Conservation (phyloP, 768 basidiomycete genomes). For the Imleria badia region DNA sequence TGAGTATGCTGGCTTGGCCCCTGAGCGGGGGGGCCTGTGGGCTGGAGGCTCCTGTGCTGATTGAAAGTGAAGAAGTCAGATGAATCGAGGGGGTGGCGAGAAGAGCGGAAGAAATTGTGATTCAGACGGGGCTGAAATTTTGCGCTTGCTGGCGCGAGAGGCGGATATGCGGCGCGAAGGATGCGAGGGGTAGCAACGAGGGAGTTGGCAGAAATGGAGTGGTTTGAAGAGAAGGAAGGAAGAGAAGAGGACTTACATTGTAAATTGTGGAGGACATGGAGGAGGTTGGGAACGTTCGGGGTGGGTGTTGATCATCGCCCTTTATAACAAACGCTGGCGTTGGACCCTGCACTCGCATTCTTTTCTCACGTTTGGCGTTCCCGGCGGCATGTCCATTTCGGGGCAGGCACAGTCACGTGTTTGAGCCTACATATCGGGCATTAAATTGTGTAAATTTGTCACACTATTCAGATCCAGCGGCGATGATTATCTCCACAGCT, state of each 20-base stretch:
- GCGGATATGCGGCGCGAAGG: not conserved
- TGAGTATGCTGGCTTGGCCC: slow-evolving; percentile 41
- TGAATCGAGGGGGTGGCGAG: not conserved
- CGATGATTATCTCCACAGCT: slow-evolving; percentile 18
- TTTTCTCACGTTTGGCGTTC: slow-evolving; percentile 37
- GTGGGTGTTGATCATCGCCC: slow-evolving; percentile 40
- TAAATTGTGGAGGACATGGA: slow-evolving; percentile 40
- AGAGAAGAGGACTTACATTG: slow-evolving; percentile 31
- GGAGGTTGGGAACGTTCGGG: slow-evolving; percentile 37
- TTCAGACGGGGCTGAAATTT: slow-evolving; percentile 23
- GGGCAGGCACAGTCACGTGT: slow-evolving; percentile 35
- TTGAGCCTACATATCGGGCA: slow-evolving; percentile 11
- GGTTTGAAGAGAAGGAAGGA: not conserved
- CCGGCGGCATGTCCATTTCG: slow-evolving; percentile 35
- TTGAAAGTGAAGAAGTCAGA: slow-evolving; percentile 18
- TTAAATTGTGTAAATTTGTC: slow-evolving; percentile 16
- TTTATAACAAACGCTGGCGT: slow-evolving; percentile 37
- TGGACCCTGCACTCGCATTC: slow-evolving; percentile 34
- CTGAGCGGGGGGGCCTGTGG: slow-evolving; percentile 45
- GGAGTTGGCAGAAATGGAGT: not conserved
- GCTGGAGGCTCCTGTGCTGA: slow-evolving; percentile 57
- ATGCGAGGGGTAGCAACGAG: not conserved
- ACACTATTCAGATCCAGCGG: slow-evolving; percentile 23
- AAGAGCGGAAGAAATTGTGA: not conserved
- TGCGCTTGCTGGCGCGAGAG: slow-evolving; percentile 11